Evolutionary conservation across 495 filamentous ascomycete genomes (phyloP), one percentile per base, ranked within the genome.

Genomic region (Lentithecium fluviatile): DNA sequence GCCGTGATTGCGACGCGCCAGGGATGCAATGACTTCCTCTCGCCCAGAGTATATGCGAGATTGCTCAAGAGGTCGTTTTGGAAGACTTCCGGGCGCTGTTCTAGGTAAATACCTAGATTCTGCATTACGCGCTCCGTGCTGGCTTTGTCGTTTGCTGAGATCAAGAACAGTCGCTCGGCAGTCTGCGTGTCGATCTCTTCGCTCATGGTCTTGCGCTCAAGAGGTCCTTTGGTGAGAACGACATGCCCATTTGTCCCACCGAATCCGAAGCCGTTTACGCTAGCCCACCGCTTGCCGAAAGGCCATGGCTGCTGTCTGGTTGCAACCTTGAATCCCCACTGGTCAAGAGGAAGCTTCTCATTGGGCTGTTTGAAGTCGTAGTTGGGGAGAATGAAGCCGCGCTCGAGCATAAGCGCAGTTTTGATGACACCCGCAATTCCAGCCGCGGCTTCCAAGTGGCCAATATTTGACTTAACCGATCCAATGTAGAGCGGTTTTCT

Each of bases 391-490:
- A 60, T 37, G 17, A 60, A 52, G 6, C 57, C 57, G 15, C 57
- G 34, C 19, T 60, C 57, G 2, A 60, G n/a, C 47, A 52, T 60
- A 1, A 60, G 2, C 6, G 82, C 66, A 1, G 74, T 57, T 58
- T 84, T 84, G 43, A 81, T 70, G 24, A 83, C 58, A 0, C 74
- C 71, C 2, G 75, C 55, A 3, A 80, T 67, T 8, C 82, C 82
- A 0, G 79, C 77, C 0, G 78, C 73, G 0, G 73, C 70, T 53
- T 85, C 82, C 0, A 75, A 75, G 58, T 85, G 82, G 8, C 82
- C 82, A 15, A 85, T 69, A 7, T 76, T 70, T 0, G 76, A 74
- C 51, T 85, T 84, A 6, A 81, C 74, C 0, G 80, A 81, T 0
- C 51, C 50, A 19, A 62, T 40, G 32, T 54, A 62, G 24, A 64